Evolutionary conservation across 2,329 filamentous ascomycete genomes (phyloP), one percentile per base, ranked within the genome.

Genomic region (Fusarium sp.): DNA sequence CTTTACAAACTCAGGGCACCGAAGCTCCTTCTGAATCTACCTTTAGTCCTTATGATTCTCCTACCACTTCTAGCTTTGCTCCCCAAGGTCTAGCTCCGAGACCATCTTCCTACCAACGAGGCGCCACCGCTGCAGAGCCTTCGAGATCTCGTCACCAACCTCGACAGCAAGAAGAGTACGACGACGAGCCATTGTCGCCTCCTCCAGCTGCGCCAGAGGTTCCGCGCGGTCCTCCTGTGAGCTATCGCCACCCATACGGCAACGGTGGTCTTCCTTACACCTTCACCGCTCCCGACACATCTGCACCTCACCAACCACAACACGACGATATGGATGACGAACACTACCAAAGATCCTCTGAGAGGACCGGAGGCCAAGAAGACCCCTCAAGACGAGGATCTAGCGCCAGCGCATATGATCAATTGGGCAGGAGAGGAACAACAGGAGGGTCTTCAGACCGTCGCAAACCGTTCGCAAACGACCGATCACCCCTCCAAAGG

Each of bases 401-500:
- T 22, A 69, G 55, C 34, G 56, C 68, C 43, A 63, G 61, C 24
- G 57, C 69, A 45, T 67, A 72, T 51, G 67, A 74, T 49, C 49
- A 68, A 18, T 62, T 80, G 56, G 72, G 76, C 3, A 81, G 78
- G 73, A 82, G 78, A 74, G 76, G 78, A 20, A 81, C 84, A 42
- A 79, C 72, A 51, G 79, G 76, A 56, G 79, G 76, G 67, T 81
- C 78, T 52, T 76, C 79, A 53, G 81, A 82, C 71, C 82, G 84
- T 69, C 81, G 84, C 58, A 87, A 83, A 84, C 84, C 85, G 82
- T 90, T 92, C 81, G 92, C 95, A 75, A 87, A 91, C 59, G 92
- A 97, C 78, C 90, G 92, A 74, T 98, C 95, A 68, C 96, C 97
- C 53, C 86, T 99, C 53, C 95, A 99, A 80, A 96, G 91, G 83